Base-by-base conservation (phyloP, 2,329 filamentous ascomycete species). In the Camptophora hylomeconis region DNA sequence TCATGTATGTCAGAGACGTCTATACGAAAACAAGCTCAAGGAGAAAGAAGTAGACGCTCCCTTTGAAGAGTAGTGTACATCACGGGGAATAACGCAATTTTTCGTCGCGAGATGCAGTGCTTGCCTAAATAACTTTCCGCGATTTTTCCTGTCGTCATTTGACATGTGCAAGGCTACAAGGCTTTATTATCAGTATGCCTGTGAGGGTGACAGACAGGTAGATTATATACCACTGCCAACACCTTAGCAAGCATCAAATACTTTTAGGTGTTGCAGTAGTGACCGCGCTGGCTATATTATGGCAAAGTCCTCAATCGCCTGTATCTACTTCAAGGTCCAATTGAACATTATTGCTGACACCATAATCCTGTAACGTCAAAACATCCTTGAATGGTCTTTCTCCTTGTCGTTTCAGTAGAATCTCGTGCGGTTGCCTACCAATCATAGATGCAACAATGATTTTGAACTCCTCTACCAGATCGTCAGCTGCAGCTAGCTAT, bases 381-480 rank as follows among this genome's bases (percentile, higher is more conserved):
- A 78, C 71, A 50, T 95, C 86, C 62, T 93, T 94, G 54, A 95
- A 94, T 14, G 87, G 86, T 40, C 86, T 61, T 58, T 94, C 83
- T 8, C 86, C 82, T 57, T 95, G 87, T 42, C 87, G 67, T 63
- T 92, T 89, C 35, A 95, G 57, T 58, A 94, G 65, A 40, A 95
- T 93, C 58, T 94, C 83, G 48, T 87, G 80, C 24, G 86, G 79
- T 44, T 92, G 77, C 19, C 87, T 72, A 2, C 87, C 87, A 45
- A 94, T 92, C 38, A 80, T 72, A 21, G 81, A 81, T 4, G 86
- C 86, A 14, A 94, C 84, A 65, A 92, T 78, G 25, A 84, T 76
- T 59, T 94, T 94, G 60, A 94, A 83, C 36, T 86, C 68, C 40
- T 76, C 60, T 63, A 37, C 13, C 19, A 14, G 18, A 25, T 10